A percentile compares a stretch with the other conserved stretches of the same genome.
phyloP scores from a whole-genome alignment of 148 eudicot species.

The Cornus suecica region DNA sequence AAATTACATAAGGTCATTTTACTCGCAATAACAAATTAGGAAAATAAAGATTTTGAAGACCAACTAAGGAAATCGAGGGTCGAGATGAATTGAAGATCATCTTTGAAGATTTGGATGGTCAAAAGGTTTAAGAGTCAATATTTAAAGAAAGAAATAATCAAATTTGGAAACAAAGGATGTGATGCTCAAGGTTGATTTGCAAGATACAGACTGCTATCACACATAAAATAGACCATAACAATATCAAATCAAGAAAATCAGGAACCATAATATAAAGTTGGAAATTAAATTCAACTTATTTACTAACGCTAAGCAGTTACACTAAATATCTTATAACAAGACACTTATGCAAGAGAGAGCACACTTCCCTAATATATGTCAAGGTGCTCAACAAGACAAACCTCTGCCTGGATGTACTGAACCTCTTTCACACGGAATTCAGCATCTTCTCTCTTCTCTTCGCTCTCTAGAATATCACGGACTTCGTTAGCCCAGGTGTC shows the following conservation, averaged over 20 bases:
- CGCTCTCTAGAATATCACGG: conserved; percentile 52
- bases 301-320: no score
- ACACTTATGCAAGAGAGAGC: not conserved
- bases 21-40: no score
- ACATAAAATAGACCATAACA: not conserved
- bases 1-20: no score
- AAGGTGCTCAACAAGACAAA: conserved; percentile 20
- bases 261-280: no score
- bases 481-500: conserved; percentile 68
- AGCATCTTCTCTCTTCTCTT: conserved; percentile 65
- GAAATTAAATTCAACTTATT: no score
- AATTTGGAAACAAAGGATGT: conserved; percentile 5
- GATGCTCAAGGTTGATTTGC: not conserved
- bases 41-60: no score
- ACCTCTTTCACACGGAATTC: conserved; percentile 77
- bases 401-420: conserved; percentile 84
- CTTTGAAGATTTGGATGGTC: no score
- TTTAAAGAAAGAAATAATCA: no score
- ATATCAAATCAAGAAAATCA: not conserved
- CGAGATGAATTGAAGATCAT: no score
- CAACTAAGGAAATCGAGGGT: no score
- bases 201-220: not conserved
- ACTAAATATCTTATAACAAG: not conserved
- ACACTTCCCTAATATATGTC: not conserved
- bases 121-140: no score